A percentile compares a stretch with the other conserved stretches of the same genome.
phyloP scores from a whole-genome alignment of 2,329 filamentous ascomycete genomes.

The Fusarium odoratissimum region DNA sequence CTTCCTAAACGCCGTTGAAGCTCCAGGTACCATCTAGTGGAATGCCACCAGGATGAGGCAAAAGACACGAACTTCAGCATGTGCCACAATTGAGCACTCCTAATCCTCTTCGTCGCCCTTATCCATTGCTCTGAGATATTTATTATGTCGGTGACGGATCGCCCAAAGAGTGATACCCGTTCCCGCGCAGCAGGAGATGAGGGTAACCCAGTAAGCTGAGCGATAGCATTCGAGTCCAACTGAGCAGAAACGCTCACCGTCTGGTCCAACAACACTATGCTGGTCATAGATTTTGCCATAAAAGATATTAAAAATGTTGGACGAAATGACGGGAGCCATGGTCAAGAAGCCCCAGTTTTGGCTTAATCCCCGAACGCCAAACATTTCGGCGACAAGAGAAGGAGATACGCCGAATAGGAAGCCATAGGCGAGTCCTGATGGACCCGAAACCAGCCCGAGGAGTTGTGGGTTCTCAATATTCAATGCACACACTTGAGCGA shows the following conservation, averaged over 20 bases:
- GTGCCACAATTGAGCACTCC: background rate
- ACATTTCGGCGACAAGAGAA: constrained; percentile 87
- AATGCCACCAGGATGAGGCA: background rate
- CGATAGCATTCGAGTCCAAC: constrained; percentile 86
- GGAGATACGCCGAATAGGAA: constrained; percentile 95
- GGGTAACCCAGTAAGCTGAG: constrained; percentile 82
- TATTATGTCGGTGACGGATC: constrained; percentile 68
- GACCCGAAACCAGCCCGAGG: constrained; percentile 80
- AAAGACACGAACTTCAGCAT: background rate
- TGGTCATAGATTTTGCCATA: constrained; percentile 87
- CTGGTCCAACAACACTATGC: constrained; percentile 76
- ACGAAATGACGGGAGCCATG: constrained; percentile 84
- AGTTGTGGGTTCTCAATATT: constrained; percentile 80
- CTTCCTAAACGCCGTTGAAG: constrained; percentile 13
- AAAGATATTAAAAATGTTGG: constrained; percentile 91
- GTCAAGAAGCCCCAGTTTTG: constrained; percentile 99
- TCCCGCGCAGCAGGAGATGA: constrained; percentile 76
- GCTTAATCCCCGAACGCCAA: constrained; percentile 87
- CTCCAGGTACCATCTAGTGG: background rate
- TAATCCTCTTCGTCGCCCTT: constrained; percentile 55
- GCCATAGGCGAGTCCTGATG: constrained; percentile 91
- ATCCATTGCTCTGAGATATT: constrained; percentile 53
- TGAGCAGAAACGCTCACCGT: constrained; percentile 78
- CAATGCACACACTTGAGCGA: constrained; percentile 82
- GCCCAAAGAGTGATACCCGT: constrained; percentile 77